These are phyloP conservation scores for Macrocybe gigantea DNA, from an alignment of 768 basidiomycete species.

Conservation along the genomic window DNA sequence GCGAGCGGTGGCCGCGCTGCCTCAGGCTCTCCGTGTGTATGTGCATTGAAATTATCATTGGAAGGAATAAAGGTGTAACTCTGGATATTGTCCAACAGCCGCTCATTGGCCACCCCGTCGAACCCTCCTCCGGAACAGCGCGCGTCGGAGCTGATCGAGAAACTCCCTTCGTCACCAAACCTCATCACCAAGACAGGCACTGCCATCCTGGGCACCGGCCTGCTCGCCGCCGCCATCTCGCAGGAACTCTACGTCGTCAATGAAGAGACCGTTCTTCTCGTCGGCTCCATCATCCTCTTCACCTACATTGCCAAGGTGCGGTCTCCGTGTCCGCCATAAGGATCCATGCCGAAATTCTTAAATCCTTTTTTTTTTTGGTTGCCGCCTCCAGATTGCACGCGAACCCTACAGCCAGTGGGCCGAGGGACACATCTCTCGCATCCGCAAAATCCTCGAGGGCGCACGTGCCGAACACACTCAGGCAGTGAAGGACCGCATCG, in stretches of 20 bases:
- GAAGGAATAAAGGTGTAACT: constrained; percentile 7
- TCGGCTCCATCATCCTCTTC: constrained; percentile 80
- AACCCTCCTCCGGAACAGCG: constrained; percentile 72
- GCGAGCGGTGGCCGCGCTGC: constrained; percentile 41
- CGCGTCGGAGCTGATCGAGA: constrained; percentile 87
- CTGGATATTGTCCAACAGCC: constrained; percentile 33
- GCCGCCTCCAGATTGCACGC: constrained; percentile 49
- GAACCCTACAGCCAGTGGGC: constrained; percentile 95
- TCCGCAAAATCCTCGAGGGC: constrained; percentile 73
- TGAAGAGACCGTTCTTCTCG: constrained; percentile 88
- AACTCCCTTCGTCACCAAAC: constrained; percentile 76
- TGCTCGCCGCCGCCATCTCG: constrained; percentile 88
- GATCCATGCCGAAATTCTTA: constrained; percentile 5
- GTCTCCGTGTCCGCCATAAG: constrained; percentile 7
- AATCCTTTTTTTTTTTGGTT: constrained; percentile 10
- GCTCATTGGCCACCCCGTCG: constrained; percentile 55
- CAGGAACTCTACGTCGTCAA: constrained; percentile 97
- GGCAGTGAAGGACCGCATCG: constrained; percentile 90
- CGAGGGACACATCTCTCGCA: constrained; percentile 76
- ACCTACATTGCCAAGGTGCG: constrained; percentile 76
- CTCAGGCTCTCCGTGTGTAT: constrained; percentile 43
- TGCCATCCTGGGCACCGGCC: constrained; percentile 84
- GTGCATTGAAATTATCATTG: constrained; percentile 3
- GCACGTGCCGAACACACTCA: constrained; percentile 88
- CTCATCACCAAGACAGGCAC: constrained; percentile 94